These are phyloP conservation scores for Actinomortierella wolfii DNA, from an alignment of 371 early-diverging fungal genomes.

Conservation along the genomic window DNA sequence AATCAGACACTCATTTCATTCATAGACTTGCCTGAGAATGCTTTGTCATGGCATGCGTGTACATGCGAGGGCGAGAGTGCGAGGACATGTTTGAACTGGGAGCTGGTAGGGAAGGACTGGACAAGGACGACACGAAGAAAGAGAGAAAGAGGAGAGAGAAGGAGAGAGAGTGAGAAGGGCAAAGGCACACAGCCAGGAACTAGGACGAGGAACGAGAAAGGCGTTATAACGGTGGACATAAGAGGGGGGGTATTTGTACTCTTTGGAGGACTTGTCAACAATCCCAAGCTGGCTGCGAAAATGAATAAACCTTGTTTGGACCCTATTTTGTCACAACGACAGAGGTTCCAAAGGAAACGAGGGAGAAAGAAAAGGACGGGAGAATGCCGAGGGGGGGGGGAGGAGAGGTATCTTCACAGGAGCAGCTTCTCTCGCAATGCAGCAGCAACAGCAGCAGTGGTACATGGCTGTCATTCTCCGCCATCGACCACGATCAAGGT, in stretches of 20 bases:
- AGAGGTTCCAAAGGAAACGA: not conserved
- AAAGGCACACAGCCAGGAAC: not conserved
- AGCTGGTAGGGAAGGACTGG: not conserved
- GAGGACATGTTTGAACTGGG: not conserved
- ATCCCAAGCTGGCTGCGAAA: not conserved
- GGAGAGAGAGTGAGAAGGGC: not conserved
- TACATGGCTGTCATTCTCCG: no score
- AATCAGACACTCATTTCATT: no score
- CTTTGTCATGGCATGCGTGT: no score
- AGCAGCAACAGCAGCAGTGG: no score
- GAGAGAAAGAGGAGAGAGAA: slow-evolving; percentile 1
- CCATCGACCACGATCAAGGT: no score
- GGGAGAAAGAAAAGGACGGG: not conserved
- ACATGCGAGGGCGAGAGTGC: no score
- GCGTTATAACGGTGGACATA: not conserved
- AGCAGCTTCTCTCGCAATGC: no score
- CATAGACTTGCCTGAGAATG: no score
- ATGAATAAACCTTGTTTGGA: not conserved
- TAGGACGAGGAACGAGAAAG: no score
- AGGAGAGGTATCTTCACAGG: not conserved
- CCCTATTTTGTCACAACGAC: not conserved
- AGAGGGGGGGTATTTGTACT: not conserved
- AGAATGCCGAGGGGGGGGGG: not conserved
- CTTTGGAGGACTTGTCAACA: not conserved
- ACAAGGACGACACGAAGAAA: not conserved